Conservation (phyloP, 2,329 filamentous ascomycete species). For the Aspergillus bombycis region DNA sequence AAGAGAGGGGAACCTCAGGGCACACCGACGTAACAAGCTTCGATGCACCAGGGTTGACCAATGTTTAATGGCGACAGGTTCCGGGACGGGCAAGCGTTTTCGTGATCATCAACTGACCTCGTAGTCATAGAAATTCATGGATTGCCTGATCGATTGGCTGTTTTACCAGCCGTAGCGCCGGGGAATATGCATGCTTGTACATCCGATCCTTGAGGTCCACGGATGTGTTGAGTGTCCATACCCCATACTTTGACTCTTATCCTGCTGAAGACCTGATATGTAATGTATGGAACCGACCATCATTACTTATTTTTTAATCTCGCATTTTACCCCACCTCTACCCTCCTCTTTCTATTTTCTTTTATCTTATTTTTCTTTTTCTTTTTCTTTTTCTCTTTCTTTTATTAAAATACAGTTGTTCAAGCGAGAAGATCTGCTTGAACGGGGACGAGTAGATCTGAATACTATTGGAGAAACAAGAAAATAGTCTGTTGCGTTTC, state of each 20-base stretch:
- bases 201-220: constrained; percentile 6
- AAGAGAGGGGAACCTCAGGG: constrained; percentile 2
- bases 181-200: constrained; percentile 18
- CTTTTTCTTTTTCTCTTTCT: background rate
- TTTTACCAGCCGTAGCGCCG: constrained; percentile 3
- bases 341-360: background rate
- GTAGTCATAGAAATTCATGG: constrained; percentile 13
- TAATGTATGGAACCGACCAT: background rate
- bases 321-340: constrained; percentile 1
- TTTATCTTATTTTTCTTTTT: background rate
- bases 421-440: background rate
- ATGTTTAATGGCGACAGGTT: constrained; percentile 3
- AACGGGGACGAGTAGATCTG: background rate
- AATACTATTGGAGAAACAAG: background rate
- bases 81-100: constrained; percentile 1
- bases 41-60: constrained; percentile 5
- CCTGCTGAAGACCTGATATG: constrained; percentile 3
- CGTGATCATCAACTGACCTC: constrained; percentile 13
- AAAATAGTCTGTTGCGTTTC: background rate
- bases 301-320: constrained; percentile 1
- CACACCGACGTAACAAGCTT: constrained; percentile 1
- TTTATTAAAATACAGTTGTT: background rate
- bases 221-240: background rate
- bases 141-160: constrained; percentile 20
- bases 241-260: constrained; percentile 2